Conservation (phyloP, 139 green algal species). For the Zygnema circumcarinatum region DNA sequence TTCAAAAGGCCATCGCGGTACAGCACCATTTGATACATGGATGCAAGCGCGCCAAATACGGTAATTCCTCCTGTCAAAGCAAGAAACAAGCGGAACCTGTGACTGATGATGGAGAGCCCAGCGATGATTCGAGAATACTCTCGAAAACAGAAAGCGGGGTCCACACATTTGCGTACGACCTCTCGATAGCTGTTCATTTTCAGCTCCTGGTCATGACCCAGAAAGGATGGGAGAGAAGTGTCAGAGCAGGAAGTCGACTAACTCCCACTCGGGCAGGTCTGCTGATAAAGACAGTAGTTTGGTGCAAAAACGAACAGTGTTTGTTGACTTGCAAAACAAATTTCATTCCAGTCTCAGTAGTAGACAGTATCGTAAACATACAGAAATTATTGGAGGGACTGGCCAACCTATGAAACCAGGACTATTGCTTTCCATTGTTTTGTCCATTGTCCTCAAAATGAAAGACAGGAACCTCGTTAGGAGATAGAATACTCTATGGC, state of each 20-base stretch:
- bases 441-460: no score
- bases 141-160: slow-evolving; percentile 34
- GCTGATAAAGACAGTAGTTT: neutral
- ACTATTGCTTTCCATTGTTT: no score
- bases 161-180: slow-evolving; percentile 7
- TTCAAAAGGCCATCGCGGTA: slow-evolving; percentile 14
- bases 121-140: slow-evolving; percentile 42
- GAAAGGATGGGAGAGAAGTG: neutral
- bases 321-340: no score
- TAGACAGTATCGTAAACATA: no score
- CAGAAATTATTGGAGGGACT: no score
- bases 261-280: no score
- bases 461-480: no score
- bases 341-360: no score
- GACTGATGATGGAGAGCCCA: slow-evolving; percentile 39
- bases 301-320: neutral
- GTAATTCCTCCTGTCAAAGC: slow-evolving; percentile 29
- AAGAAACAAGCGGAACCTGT: slow-evolving; percentile 48
- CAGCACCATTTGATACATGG: slow-evolving; percentile 47
- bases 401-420: no score
- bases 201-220: slow-evolving; percentile 19
- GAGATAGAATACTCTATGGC: no score
- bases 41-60: slow-evolving; percentile 34
- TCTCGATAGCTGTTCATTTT: slow-evolving; percentile 49
- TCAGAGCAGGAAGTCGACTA: no score